Evolutionary conservation across 129 eudicot species (phyloP), one percentile per base, ranked within the genome.

Genomic region (Chrysanthemum seticuspe): DNA sequence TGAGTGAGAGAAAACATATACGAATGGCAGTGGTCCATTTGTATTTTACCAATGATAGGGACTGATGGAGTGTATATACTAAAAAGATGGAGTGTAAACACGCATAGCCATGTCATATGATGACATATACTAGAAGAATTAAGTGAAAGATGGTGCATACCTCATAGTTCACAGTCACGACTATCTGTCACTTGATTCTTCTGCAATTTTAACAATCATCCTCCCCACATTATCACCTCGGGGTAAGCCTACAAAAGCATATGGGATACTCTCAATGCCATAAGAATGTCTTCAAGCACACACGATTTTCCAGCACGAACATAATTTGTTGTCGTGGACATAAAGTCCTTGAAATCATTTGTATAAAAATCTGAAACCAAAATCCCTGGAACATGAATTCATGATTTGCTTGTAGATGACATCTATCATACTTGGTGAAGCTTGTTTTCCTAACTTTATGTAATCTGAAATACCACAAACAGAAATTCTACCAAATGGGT

Each of bases 381-480:
- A 91, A 87, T 15, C 97, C 97, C 59, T 70, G 83, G 16, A 87
- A n/a, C n/a, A n/a, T n/a, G n/a, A n/a, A n/a, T n/a, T 87, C 1
- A 49, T 87, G 34, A 91, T 83, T 62, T 88, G 58, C 68, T 91
- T 91, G 76, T 91, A 91, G 34, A 91, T 77, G 23, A 87, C 74
- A 45, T 85, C 84, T 9, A 87, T 7, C 95, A 91, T 85, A 45
- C 79, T 67, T 2, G 84, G 88, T n/a, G 86, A 68, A 13, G 81
- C 77, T 13, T 74, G 65, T 51, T 57, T 78, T 7, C 50, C 73
- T 2, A 64, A 44, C 50, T 79, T 66, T 6, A 85, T 80, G 57
- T 91, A 91, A 29, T 82, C 84, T 4, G 95, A 85, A 40, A 87
- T 87, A 9, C 97, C 97, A 66, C 95, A 91, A 2, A 65, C 80